Evolutionary conservation across 345 rosid species (phyloP), one percentile per base, ranked within the genome.

Genomic region (Kandelia obovata): DNA sequence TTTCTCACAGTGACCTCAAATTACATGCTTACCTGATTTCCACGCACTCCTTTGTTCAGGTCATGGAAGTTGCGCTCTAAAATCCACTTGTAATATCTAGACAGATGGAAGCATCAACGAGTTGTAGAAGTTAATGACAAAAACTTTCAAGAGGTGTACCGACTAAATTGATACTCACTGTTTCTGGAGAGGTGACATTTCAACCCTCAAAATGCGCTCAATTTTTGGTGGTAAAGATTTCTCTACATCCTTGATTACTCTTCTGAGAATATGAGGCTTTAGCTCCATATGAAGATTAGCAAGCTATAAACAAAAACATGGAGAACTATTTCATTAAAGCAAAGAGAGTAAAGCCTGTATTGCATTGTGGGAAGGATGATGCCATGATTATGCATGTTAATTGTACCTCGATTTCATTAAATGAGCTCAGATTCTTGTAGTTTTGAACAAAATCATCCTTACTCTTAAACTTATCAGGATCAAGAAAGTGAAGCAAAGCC

Each of bases 161-260:
- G 25, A 21, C 66, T 37, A 52, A 61, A 30, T 30, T 25, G 39
- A 52, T 64, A 69, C 91, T 82, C 76, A 96, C 99, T 92, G 99
- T 78, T 92, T 96, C 80, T 96, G 99, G 69, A 96, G 90, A 72
- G 98, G 99, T 60, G 99, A 96, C 99, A 96, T 96, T 82, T 96
- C 99, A 74, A 96, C 96, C 85, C 99, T 88, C 78, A 96, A 87
- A 69, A 96, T 92, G 53, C 99, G 94, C 87, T 96, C 99, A 73
- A 92, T 90, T 82, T 96, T 96, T 19, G 99, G 99, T 64, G 99
- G 99, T 82, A 96, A 83, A 66, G 98, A 92, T 84, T 96, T 96
- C 79, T 96, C 99, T 27, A 96, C 99, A 76, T 96, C 99, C 82
- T 96, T 96, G 71, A 96, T 96, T 27, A 96, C 97, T 84, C 99